A percentile compares a stretch with the other conserved stretches of the same genome.
Evolutionary conservation across 257 asterid species (phyloP).

Genomic region (Solanum microdontum): DNA sequence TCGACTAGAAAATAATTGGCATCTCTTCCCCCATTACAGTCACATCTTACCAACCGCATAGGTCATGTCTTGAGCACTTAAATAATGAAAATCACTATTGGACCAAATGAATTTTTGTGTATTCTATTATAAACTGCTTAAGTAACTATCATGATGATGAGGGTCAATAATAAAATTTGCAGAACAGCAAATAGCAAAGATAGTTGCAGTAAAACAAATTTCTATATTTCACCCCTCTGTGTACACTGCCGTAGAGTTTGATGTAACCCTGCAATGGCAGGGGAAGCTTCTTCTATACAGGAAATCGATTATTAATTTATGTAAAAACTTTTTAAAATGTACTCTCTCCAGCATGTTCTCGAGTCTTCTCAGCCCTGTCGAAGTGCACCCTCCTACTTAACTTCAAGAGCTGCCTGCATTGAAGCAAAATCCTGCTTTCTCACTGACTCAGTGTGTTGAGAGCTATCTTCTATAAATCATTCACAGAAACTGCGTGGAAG

Average conservation of each 20-base stretch:
- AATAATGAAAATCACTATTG: background rate
- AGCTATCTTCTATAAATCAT: conserved; percentile 8
- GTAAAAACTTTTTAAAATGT: background rate
- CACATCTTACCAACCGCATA: conserved; percentile 1
- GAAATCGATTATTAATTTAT: conserved; percentile 33
- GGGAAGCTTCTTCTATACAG: conserved; percentile 56
- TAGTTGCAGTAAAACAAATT: conserved; percentile 14
- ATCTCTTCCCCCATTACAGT: background rate
- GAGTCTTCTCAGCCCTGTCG: background rate
- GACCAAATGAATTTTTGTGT: background rate
- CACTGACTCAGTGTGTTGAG: conserved; percentile 6
- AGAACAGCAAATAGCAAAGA: background rate
- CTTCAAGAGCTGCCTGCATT: conserved; percentile 19
- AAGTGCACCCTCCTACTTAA: conserved; percentile 3
- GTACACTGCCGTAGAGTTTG: conserved; percentile 23
- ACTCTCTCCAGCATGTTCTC: conserved; percentile 3
- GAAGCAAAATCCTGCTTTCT: conserved; percentile 19
- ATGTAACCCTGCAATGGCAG: conserved; percentile 34
- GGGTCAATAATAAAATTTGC: background rate
- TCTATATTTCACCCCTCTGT: conserved; percentile 35
- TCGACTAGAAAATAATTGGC: background rate
- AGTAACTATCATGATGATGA: background rate
- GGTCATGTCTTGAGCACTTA: background rate
- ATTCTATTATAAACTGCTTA: background rate
- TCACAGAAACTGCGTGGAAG: conserved; percentile 9